Percentiles rank a stretch among this genome's conserved stretches.
Conservation (phyloP, 2,329 filamentous ascomycete species). For the Penicillium sp. region DNA sequence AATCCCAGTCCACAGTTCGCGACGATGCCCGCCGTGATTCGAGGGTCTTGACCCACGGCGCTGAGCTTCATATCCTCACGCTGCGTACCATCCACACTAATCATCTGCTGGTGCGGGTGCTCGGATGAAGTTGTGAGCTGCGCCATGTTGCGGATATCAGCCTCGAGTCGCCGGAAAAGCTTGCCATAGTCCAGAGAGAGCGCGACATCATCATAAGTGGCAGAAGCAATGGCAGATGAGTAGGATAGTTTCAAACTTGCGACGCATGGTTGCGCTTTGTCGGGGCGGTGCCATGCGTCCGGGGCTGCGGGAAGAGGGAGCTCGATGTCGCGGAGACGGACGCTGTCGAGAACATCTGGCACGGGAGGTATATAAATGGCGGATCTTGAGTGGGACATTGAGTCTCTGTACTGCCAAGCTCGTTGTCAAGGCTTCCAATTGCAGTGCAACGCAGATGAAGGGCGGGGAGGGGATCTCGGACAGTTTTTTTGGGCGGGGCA, state of each 20-base stretch:
- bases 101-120: slow-evolving; percentile 21
- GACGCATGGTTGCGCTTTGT: slow-evolving; percentile 45
- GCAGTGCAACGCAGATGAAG: not conserved
- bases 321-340: slow-evolving; percentile 42
- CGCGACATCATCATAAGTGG: slow-evolving; percentile 43
- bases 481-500: slow-evolving; percentile 20
- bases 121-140: slow-evolving; percentile 17
- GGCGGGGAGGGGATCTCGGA: slow-evolving; percentile 10
- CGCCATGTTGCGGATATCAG: slow-evolving; percentile 31
- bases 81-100: slow-evolving; percentile 27
- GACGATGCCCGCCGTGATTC: slow-evolving; percentile 34
- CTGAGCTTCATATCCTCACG: slow-evolving; percentile 29
- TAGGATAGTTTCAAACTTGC: slow-evolving; percentile 44
- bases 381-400: not conserved
- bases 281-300: slow-evolving; percentile 45
- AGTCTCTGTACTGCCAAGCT: not conserved
- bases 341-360: slow-evolving; percentile 36
- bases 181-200: slow-evolving; percentile 48
- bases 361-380: slow-evolving; percentile 29
- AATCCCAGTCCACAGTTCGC: slow-evolving; percentile 33
- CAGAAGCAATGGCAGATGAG: slow-evolving; percentile 39
- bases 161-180: slow-evolving; percentile 41
- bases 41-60: slow-evolving; percentile 33
- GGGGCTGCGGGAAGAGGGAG: slow-evolving; percentile 42
- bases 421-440: not conserved